phyloP scores from a whole-genome alignment of 257 asterid species.

The Schizonepeta tenuifolia region DNA sequence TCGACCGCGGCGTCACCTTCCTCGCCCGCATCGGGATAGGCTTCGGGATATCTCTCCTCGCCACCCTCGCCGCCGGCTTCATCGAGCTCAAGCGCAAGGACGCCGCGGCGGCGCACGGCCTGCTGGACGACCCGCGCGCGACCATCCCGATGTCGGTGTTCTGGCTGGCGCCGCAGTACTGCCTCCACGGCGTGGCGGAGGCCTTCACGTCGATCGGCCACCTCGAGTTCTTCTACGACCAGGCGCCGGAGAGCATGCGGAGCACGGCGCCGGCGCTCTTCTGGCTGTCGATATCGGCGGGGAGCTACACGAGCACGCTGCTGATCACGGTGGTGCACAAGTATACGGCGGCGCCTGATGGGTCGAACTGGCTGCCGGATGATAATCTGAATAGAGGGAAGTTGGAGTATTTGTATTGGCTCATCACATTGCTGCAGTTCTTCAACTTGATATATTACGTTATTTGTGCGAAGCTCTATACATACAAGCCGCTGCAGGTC shows the following conservation, averaged over 20 bases:
- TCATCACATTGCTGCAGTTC: slow-evolving; percentile 70
- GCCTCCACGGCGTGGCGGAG: slow-evolving; percentile 80
- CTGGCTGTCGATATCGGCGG: slow-evolving; percentile 83
- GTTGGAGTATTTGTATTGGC: slow-evolving; percentile 86
- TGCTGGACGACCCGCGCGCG: slow-evolving; percentile 43
- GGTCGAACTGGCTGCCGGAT: slow-evolving; percentile 91
- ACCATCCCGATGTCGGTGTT: slow-evolving; percentile 74
- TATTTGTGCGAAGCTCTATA: slow-evolving; percentile 72
- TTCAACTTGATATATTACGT: slow-evolving; percentile 68
- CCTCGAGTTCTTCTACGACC: slow-evolving; percentile 84
- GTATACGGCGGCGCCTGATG: slow-evolving; percentile 52
- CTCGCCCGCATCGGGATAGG: slow-evolving; percentile 77
- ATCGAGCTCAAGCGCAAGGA: slow-evolving; percentile 60
- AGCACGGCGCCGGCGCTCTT: slow-evolving; percentile 76
- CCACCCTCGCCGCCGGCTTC: slow-evolving; percentile 75
- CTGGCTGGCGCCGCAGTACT: slow-evolving; percentile 76
- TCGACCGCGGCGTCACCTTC: slow-evolving; percentile 74
- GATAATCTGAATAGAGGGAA: slow-evolving; percentile 68
- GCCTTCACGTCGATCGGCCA: slow-evolving; percentile 88
- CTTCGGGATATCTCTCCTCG: slow-evolving; percentile 53
- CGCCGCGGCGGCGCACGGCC: slow-evolving; percentile 51
- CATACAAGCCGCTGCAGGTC: slow-evolving; percentile 71
- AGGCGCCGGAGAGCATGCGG: slow-evolving; percentile 92
- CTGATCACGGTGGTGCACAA: slow-evolving; percentile 71
- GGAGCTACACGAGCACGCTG: slow-evolving; percentile 74